Evolutionary conservation across 169 alveolate species (phyloP).

Genomic region (Cyclospora cayetanensis): DNA sequence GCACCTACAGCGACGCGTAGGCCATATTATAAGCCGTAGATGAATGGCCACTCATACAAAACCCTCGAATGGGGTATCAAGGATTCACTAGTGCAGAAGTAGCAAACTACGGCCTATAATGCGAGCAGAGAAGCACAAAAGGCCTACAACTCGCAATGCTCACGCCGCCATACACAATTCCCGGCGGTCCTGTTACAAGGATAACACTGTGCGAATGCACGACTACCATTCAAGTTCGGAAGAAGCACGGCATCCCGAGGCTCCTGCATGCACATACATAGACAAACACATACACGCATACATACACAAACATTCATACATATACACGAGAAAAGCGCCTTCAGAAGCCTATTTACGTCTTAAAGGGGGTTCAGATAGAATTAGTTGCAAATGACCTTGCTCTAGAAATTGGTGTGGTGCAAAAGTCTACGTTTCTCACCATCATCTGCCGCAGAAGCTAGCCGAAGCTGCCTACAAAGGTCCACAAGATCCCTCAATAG

Average conservation of each 20-base stretch:
- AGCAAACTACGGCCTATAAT: no score
- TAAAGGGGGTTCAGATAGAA: not conserved
- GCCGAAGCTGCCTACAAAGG: constrained; percentile 48
- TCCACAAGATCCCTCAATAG: constrained; percentile 35
- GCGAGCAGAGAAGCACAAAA: no score
- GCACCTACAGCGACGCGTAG: no score
- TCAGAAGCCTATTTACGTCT: not conserved
- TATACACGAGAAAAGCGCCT: not conserved
- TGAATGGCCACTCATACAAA: no score
- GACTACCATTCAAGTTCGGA: constrained; percentile 44
- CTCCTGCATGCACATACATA: not conserved
- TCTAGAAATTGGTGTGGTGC: not conserved
- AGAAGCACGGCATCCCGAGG: constrained; percentile 5
- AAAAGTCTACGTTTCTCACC: not conserved
- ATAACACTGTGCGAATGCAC: not conserved
- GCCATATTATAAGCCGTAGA: no score
- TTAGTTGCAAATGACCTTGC: not conserved
- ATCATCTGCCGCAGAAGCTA: not conserved
- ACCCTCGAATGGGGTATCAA: no score
- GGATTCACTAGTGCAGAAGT: no score
- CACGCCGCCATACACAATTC: no score
- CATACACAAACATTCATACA: not conserved
- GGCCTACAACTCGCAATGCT: no score
- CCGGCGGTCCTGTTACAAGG: no score
- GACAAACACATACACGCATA: not conserved